Base-by-base conservation (phyloP, 129 eudicot genomes). In the Deinandra increscens region DNA sequence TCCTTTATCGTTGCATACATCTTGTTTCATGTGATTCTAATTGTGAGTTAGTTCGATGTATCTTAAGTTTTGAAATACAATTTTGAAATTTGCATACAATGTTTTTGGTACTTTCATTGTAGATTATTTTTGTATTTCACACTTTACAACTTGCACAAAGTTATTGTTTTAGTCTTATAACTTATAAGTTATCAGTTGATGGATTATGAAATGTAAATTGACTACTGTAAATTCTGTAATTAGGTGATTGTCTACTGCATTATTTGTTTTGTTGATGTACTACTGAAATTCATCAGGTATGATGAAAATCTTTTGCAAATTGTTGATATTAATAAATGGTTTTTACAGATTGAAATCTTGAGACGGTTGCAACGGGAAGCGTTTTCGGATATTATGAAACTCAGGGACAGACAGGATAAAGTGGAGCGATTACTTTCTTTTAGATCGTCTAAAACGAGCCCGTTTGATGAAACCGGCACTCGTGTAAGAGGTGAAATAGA, bases 281-380 rank as follows among this genome's bases (percentile, higher is more conserved):
- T 44, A 12, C 15, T 44, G 49, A 44, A 44, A 44, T 44, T 44
- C 49, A 44, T 44, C 3, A 44, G 15, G 15, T 44, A 36, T 36
- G 5, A 3, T 36, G 39, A 36, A 36, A 1, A 36, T 36, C 39
- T 36, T 36, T 36, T 4, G 39, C 7, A 36, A 1, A 13, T 45
- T 45, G 2, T 13, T 45, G 51, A 46, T 12, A 7, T 0, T 3
- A 14, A 19, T 14, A 13, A 78, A 71, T 86, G 70, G 53, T 87
- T 83, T 85, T 73, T n/a, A n/a, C 85, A 89, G 97, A 87, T 85
- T 81, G 96, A 94, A 71, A 94, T 87, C 80, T 77, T 94, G 90
- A 89, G 85, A 88, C 82, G 99, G 79, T 79, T 93, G 83, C 99
- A 94, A 42, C 84, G 97, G 17, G 99, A 94, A 82, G 95, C 95